These are phyloP conservation scores for Fraxinus cuspidata DNA, from an alignment of 257 asterid genomes.

Conservation along the genomic window DNA sequence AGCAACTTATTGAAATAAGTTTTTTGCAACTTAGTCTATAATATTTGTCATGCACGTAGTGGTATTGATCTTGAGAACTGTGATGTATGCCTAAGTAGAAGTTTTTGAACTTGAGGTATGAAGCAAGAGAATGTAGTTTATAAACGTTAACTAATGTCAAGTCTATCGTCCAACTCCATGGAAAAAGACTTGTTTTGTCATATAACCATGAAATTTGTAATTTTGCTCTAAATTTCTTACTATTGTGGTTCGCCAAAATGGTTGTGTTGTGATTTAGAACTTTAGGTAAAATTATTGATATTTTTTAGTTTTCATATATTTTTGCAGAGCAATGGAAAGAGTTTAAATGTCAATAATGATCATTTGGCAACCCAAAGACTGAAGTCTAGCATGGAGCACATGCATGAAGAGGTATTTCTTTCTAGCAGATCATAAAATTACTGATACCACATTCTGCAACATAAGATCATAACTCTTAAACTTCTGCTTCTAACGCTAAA, in stretches of 20 bases:
- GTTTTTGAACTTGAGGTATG: too few species aligned
- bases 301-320: not conserved
- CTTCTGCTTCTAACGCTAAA: not conserved
- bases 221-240: too few species aligned
- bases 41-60: not conserved
- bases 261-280: not conserved
- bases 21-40: not conserved
- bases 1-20: conserved; percentile 28
- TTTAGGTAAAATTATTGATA: not conserved
- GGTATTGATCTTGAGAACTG: not conserved
- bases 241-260: too few species aligned
- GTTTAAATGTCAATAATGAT: conserved; percentile 30
- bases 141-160: too few species aligned
- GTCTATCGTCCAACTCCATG: too few species aligned
- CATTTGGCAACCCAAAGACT: conserved; percentile 49
- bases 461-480: too few species aligned
- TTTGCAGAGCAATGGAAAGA: conserved; percentile 40
- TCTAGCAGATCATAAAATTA: conserved; percentile 7
- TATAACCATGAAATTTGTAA: too few species aligned
- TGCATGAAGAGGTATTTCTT: conserved; percentile 77
- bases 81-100: too few species aligned
- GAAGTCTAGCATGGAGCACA: conserved; percentile 80
- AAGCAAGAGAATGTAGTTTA: too few species aligned
- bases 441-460: not conserved
- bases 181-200: too few species aligned